Percentiles rank a stretch among this genome's conserved stretches.
phyloP scores from a whole-genome alignment of 2,329 filamentous ascomycete genomes.

The Colletotrichum kahawae region DNA sequence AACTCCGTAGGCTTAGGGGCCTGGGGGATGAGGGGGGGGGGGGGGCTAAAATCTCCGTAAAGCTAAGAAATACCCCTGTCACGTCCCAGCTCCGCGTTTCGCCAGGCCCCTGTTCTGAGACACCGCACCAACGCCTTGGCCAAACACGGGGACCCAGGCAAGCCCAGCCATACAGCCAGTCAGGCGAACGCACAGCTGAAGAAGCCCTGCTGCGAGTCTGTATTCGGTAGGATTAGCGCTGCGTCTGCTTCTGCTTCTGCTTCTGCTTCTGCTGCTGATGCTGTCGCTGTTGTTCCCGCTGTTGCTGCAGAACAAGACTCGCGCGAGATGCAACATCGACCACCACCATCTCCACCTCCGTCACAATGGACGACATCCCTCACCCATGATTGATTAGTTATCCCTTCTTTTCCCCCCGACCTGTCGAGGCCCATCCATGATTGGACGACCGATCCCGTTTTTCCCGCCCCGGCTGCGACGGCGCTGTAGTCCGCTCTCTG shows the following conservation, averaged over 20 bases:
- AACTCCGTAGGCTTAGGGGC: no score
- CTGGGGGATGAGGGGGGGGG: background rate
- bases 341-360: background rate
- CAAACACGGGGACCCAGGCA: background rate
- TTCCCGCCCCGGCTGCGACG: background rate
- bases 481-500: background rate
- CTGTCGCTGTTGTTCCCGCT: background rate
- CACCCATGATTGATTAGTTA: background rate
- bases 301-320: background rate
- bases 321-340: background rate
- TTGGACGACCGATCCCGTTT: background rate
- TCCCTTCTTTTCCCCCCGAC: background rate
- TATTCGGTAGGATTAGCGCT: no score
- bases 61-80: background rate
- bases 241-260: background rate
- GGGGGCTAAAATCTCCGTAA: background rate
- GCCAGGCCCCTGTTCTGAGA: conserved; percentile 18
- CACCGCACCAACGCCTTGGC: conserved; percentile 14
- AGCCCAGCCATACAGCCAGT: background rate
- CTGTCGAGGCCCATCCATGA: background rate
- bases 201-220: background rate
- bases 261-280: background rate
- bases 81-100: background rate
- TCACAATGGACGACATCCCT: background rate
- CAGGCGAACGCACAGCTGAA: background rate